phyloP scores from a whole-genome alignment of 306 rosid genomes.

The Elaeagnus macrophylla region DNA sequence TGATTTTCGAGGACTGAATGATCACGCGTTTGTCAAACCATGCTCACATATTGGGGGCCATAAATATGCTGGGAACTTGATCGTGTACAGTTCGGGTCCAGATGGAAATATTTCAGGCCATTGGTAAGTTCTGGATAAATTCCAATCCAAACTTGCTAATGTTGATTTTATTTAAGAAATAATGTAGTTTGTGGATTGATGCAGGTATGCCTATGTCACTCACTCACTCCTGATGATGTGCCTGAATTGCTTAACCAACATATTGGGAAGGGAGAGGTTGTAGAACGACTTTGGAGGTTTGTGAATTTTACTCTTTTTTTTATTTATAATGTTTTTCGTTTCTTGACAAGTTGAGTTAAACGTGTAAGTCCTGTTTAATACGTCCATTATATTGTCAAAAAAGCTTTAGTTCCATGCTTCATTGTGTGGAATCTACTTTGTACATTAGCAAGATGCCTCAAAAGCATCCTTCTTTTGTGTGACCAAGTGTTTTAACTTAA shows the following conservation, averaged over 20 bases:
- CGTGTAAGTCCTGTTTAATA: conserved; percentile 1
- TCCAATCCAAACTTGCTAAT: not conserved
- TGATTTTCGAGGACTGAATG: conserved; percentile 50
- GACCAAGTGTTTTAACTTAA: too few species aligned
- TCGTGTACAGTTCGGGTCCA: conserved; percentile 49
- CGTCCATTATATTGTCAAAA: not conserved
- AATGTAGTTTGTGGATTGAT: conserved; percentile 15
- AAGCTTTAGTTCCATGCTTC: too few species aligned
- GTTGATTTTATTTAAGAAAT: conserved; percentile 1
- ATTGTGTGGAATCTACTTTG: not conserved
- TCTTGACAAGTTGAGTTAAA: conserved; percentile 9
- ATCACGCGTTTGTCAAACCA: conserved; percentile 50
- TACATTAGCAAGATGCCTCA: too few species aligned
- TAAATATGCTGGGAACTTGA: conserved; percentile 86
- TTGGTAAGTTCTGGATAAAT: conserved; percentile 42
- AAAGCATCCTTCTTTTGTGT: too few species aligned
- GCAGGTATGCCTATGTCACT: conserved; percentile 91
- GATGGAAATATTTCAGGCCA: conserved; percentile 67
- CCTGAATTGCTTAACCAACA: conserved; percentile 76
- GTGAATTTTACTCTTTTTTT: conserved; percentile 1
- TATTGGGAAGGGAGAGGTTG: conserved; percentile 71
- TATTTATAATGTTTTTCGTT: not conserved
- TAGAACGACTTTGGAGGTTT: conserved; percentile 80
- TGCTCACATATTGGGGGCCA: conserved; percentile 90
- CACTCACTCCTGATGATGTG: conserved; percentile 81